Conservation (phyloP, 495 filamentous ascomycete genomes). For the Penicillium paradoxum region DNA sequence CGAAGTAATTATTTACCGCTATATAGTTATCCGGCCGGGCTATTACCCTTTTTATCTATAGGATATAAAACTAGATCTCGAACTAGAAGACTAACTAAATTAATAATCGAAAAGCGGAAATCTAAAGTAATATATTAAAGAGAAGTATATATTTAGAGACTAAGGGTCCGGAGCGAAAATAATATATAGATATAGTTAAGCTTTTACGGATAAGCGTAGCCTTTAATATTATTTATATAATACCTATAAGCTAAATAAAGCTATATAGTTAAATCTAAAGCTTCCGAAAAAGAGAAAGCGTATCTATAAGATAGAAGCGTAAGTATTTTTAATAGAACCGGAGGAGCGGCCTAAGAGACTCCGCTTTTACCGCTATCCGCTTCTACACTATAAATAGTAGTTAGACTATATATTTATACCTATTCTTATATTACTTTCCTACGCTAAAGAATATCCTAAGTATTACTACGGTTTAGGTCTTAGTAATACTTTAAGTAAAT, state of each 20-base stretch:
- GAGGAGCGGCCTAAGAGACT: conserved; percentile 1
- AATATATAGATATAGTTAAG: conserved; percentile 9
- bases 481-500: no score
- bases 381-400: conserved; percentile 7
- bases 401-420: conserved; percentile 9
- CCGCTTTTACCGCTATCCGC: conserved; percentile 14
- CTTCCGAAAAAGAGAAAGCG: conserved; percentile 14
- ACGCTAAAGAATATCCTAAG: not conserved
- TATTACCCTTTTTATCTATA: conserved; percentile 11
- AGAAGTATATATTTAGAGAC: conserved; percentile 5
- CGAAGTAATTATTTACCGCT: conserved; percentile 17
- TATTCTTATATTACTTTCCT: conserved; percentile 2
- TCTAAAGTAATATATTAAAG: conserved; percentile 19
- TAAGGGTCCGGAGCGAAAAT: not conserved
- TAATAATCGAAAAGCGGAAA: conserved; percentile 15
- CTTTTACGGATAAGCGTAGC: conserved; percentile 11
- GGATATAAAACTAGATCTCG: conserved; percentile 2
- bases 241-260: conserved; percentile 12
- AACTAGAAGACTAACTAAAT: conserved; percentile 10
- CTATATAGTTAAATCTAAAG: conserved; percentile 16
- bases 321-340: not conserved
- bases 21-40: conserved; percentile 3
- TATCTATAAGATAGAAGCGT: conserved; percentile 8
- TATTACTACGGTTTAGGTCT: no score
- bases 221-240: conserved; percentile 18